Base-by-base conservation (phyloP, 805 yeast species). In the Nakazawaea ernobii region DNA sequence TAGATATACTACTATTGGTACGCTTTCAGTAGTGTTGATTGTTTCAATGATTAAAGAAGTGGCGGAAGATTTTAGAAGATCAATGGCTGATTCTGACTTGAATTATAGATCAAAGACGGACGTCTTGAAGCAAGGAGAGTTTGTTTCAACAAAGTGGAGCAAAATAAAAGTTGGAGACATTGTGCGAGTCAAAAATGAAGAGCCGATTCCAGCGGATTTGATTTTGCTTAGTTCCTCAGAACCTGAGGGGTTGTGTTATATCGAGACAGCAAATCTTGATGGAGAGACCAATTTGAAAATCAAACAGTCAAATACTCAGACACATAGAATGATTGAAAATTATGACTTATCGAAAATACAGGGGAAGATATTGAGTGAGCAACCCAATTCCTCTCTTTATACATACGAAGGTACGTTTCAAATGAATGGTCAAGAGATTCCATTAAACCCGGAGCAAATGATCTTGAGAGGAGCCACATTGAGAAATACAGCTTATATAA, bases 221-320 rank as follows among this genome's bases (percentile, higher is more conserved):
- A 73, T 92, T 14, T 65, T 95, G 14, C 62, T 94, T 32, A 81
- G 94, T 24, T 89, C 97, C 0, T 92, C 98, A 0, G 99, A 94
- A 64, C 99, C 99, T 0, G 98, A 92, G 65, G 99, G 99, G 2
- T 72, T 94, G 51, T 95, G 99, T 63, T 94, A 94, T 59, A 88
- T 95, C 48, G 99, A 94, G 66, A 94, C 99, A 1, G 96, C 99
- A 0, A 94, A 94, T 59, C 71, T 94, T 55, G 99, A 94, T 65
- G 99, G 99, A 49, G 99, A 94, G 64, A 95, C 99, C 0, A 94
- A 94, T 63, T 73, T 94, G 58, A 94, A 94, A 60, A 94, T 94
- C 61, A 95, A 95, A 60, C 98, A 94, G 63, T 80, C 97, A 1
- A 74, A 75, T 44, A 70, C 77, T 1, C 96, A 90, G 58, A 94